Base-by-base conservation (phyloP, 768 basidiomycete genomes). In the Mycena vulgaris region DNA sequence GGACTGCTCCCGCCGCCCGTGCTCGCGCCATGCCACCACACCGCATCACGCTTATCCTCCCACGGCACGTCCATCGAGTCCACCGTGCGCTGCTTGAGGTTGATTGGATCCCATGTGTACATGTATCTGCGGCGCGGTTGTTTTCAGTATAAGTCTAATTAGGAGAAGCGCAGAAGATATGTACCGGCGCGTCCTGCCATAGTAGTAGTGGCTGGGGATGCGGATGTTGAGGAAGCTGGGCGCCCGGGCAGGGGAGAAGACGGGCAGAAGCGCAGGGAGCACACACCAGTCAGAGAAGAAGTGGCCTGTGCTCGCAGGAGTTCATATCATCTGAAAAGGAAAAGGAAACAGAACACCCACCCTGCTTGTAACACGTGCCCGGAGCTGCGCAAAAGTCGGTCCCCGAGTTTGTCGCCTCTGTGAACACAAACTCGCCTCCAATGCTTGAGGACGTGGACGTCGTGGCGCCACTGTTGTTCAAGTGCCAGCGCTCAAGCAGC, bases 201-300 rank as follows among this genome's bases (percentile, higher is more conserved):
- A 95, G 79, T 99, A 99, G 78, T 99, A 99, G 79, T 99, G 96
- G 69, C 95, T 96, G 0, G 98, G 97, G 70, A 99, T 96, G 66
- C 94, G 86, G 73, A 99, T 94, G 77, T 99, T 98, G 71, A 90
- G 83, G 78, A 93, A 98, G 0, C 98, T 95, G 45, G 84, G 84
- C 0, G 93, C 91, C 76, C 93, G 95, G 0, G 96, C 94, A 2
- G 97, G 96, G 2, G 95, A 96, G 81, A 99, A 94, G 31, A 99
- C 89, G 9, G 98, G 98, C 80, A 95, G 97, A n/a, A 97, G 85
- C 1, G 89, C 89, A 14, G 93, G 89, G 66, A 98, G 91, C 0
- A 93, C 93, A 25, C 97, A 86, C 94, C 95, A 98, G 80, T 99
- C 97, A 21, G 95, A 95, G 88, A 98, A 99, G 81, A 98, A 98